These are phyloP conservation scores for Hawksworthiomyces lignivorus DNA, from an alignment of 2,329 filamentous ascomycete species.

Conservation along the genomic window DNA sequence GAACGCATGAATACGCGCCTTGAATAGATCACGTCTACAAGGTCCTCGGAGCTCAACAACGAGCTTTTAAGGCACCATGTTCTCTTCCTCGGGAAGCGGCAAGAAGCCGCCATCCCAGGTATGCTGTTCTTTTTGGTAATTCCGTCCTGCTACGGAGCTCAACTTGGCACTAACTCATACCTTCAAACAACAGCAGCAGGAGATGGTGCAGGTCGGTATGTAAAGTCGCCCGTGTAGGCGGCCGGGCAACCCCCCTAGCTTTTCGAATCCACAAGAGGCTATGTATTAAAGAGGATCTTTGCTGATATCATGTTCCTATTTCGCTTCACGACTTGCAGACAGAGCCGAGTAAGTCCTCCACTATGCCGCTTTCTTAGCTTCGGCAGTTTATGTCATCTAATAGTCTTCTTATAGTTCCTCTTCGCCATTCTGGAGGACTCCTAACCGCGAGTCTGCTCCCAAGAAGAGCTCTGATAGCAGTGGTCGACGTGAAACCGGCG, in stretches of 20 bases:
- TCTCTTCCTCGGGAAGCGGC: constrained; percentile 55
- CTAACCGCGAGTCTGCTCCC: constrained; percentile 44
- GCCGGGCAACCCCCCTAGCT: not conserved
- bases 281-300: no score
- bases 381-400: not conserved
- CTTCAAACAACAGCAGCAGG: constrained; percentile 57
- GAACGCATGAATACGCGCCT: no score
- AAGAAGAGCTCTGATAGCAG: constrained; percentile 39
- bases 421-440: constrained; percentile 80
- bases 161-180: no score
- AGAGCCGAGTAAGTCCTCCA: constrained; percentile 55
- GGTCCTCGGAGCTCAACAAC: not conserved
- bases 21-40: not conserved
- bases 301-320: not conserved
- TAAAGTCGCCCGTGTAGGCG: constrained; percentile 17
- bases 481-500: not conserved
- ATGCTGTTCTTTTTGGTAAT: constrained; percentile 25
- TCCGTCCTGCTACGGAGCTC: no score
- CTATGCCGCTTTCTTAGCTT: no score
- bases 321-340: constrained; percentile 33
- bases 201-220: constrained; percentile 99
- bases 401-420: constrained; percentile 60
- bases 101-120: constrained; percentile 70
- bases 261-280: no score
- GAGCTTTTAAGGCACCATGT: constrained; percentile 47